phyloP scores from a whole-genome alignment of 805 yeast species.

The Saccharomycopsis sp. region DNA sequence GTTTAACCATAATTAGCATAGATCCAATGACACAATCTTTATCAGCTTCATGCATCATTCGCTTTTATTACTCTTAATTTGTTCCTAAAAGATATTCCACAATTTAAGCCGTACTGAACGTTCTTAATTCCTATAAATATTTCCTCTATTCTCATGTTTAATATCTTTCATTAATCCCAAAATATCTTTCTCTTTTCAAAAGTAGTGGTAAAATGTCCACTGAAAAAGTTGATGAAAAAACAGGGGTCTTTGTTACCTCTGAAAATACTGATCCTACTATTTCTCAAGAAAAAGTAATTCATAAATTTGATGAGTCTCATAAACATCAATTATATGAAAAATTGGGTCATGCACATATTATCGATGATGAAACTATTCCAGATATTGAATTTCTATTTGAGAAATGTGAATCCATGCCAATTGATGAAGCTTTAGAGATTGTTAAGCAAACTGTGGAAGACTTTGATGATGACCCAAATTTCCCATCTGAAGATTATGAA shows the following conservation, averaged over 20 bases:
- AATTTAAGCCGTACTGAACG: too few species aligned
- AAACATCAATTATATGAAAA: constrained; percentile 21
- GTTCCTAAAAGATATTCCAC: too few species aligned
- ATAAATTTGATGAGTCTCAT: constrained; percentile 21
- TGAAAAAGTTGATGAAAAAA: neutral
- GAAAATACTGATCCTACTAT: neutral
- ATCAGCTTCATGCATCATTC: too few species aligned
- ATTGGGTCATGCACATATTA: constrained; percentile 15
- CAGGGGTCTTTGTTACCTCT: neutral
- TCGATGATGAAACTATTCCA: constrained; percentile 10
- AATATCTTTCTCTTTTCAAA: neutral
- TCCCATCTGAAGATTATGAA: constrained; percentile 29
- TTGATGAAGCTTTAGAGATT: constrained; percentile 31
- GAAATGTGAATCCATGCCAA: constrained; percentile 27
- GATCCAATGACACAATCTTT: too few species aligned
- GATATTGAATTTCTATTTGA: constrained; percentile 24
- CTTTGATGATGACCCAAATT: constrained; percentile 38
- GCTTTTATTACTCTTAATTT: too few species aligned
- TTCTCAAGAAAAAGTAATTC: neutral
- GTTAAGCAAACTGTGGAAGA: constrained; percentile 30
- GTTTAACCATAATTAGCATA: too few species aligned
- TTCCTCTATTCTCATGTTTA: too few species aligned
- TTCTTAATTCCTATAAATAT: too few species aligned
- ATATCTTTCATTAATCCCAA: too few species aligned
- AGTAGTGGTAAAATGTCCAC: neutral